These are phyloP conservation scores for Isabelozyma heimii DNA, from an alignment of 805 yeast genomes.

Conservation along the genomic window DNA sequence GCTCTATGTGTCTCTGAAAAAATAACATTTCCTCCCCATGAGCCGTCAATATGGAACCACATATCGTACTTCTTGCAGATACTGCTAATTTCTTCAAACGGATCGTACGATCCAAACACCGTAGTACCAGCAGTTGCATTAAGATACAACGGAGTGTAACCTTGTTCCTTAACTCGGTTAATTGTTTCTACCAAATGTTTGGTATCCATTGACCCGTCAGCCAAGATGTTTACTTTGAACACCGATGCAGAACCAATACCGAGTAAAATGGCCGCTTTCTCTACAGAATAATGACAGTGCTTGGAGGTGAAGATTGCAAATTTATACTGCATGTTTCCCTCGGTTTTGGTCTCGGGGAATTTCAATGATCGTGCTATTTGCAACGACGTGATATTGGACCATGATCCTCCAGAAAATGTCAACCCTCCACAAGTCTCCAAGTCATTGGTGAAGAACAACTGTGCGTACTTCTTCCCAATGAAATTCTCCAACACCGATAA, in stretches of 20 bases:
- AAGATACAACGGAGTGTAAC: slow-evolving; percentile 69
- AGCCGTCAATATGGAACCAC: slow-evolving; percentile 86
- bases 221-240: slow-evolving; percentile 58
- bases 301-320: slow-evolving; percentile 71
- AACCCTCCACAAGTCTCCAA: slow-evolving; percentile 69
- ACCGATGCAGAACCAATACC: slow-evolving; percentile 68
- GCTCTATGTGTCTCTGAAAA: slow-evolving; percentile 51
- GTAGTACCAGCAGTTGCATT: slow-evolving; percentile 90
- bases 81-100: slow-evolving; percentile 51
- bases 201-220: slow-evolving; percentile 56
- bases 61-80: slow-evolving; percentile 53
- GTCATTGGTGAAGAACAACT: slow-evolving; percentile 46
- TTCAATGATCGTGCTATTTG: slow-evolving; percentile 67
- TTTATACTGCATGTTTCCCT: slow-evolving; percentile 51
- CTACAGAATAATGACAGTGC: slow-evolving; percentile 79
- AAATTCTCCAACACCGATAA: slow-evolving; percentile 71
- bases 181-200: slow-evolving; percentile 47
- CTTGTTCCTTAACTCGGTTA: slow-evolving; percentile 41
- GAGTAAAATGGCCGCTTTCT: slow-evolving; percentile 72
- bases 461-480: slow-evolving; percentile 66
- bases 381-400: slow-evolving; percentile 77
- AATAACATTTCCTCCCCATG: slow-evolving; percentile 87
- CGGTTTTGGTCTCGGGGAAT: slow-evolving; percentile 65
- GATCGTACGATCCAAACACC: slow-evolving; percentile 81
- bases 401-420: slow-evolving; percentile 85